Evolutionary conservation across 2,329 filamentous ascomycete genomes (phyloP), one percentile per base, ranked within the genome.

Genomic region (Curvularia hawaiiensis): DNA sequence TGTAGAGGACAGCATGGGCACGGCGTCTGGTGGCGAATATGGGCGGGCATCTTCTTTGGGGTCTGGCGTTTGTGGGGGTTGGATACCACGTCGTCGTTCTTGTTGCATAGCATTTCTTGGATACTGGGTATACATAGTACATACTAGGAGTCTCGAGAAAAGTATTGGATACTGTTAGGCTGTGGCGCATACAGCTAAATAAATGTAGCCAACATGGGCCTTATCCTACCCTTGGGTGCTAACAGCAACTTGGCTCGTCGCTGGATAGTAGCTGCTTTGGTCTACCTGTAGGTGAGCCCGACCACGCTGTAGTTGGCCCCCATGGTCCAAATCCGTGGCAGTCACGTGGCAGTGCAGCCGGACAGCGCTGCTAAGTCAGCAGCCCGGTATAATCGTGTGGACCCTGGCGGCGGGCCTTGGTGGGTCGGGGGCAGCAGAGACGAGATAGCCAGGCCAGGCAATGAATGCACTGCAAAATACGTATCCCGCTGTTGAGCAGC

Each of bases 371-470:
- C 16, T 38, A 1, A n/a, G 35, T 38, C 33, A 35, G 33, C 33
- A 16, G 30, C 33, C 7, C 12, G 33, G 33, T 2, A n/a, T 52
- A 53, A 48, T 48, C 48, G 47, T 4, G 52, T 47, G 54, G 54
- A 52, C 54, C 54, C 54, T 56, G 43, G 54, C 26, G 54, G 24
- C 41, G 54, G 52, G 54, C 3, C 22, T 24, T 35, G 31, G 54
- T 56, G 49, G 54, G 54, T 30, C 48, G 24, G 33, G 22, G 30
- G 33, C 12, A 31, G 30, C 30, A 31, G 30, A 11, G 30, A 31
- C 8, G 30, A 31, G 30, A 31, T 31, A 11, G 26, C 26, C 26
- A 24, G 26, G 26, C 9, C 26, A 28, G 26, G 26, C 26, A 31
- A 30, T 8, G 10, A 9, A 31, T 31, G 30, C 30, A 31, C n/a